Conservation (phyloP, 179 eudicot genomes). For the Spergularia azorica region DNA sequence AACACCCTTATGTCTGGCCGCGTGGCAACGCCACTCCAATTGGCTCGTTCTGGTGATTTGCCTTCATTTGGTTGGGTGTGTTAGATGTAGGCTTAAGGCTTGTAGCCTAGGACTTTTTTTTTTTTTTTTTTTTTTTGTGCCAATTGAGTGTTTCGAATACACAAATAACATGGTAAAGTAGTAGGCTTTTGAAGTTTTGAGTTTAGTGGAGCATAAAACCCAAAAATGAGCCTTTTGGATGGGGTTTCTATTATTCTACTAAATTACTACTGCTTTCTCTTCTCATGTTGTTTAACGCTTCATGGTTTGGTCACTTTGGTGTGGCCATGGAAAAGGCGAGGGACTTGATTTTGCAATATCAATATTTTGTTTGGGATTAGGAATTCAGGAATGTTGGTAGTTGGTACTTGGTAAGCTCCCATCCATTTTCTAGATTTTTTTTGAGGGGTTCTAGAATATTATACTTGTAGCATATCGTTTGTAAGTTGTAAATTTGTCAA, state of each 20-base stretch:
- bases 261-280: too few species aligned
- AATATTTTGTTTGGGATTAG: not conserved
- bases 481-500: too few species aligned
- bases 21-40: too few species aligned
- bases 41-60: too few species aligned
- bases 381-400: not conserved
- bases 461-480: too few species aligned
- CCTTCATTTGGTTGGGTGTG: too few species aligned
- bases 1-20: too few species aligned
- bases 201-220: not conserved
- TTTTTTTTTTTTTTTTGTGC: too few species aligned
- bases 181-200: not conserved
- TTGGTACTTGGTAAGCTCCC: not conserved
- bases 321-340: not conserved
- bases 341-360: not conserved
- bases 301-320: not conserved
- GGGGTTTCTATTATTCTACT: not conserved
- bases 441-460: too few species aligned
- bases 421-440: not conserved
- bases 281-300: slow-evolving; percentile 3
- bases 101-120: too few species aligned
- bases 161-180: not conserved
- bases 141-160: too few species aligned
- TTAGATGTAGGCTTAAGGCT: too few species aligned
- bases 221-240: not conserved